Percentiles rank a stretch among this genome's conserved stretches.
These are phyloP conservation scores for Ceriops decandra DNA, from an alignment of 345 rosid species.

Conservation along the genomic window DNA sequence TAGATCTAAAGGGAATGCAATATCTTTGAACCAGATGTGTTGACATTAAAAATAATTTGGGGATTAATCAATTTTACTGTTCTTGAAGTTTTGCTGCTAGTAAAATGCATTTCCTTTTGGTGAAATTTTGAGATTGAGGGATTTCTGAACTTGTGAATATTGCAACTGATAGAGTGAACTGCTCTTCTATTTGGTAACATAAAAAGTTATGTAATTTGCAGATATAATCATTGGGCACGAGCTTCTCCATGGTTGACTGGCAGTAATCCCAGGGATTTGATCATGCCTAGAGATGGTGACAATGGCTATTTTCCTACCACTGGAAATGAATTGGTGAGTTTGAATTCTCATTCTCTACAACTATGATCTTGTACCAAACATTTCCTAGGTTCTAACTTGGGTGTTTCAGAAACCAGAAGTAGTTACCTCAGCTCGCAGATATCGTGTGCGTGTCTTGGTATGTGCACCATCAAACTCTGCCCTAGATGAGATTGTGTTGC, in stretches of 20 bases:
- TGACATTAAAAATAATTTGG: too few species aligned
- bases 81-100: not conserved
- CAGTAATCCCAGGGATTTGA: slow-evolving; percentile 75
- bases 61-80: not conserved
- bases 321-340: slow-evolving; percentile 84
- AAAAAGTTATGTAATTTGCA: slow-evolving; percentile 27
- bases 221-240: slow-evolving; percentile 64
- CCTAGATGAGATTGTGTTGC: slow-evolving; percentile 89
- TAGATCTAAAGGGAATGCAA: not conserved
- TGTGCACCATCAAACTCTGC: slow-evolving; percentile 99
- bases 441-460: slow-evolving; percentile 74
- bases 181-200: not conserved
- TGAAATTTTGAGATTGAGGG: not conserved
- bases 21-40: too few species aligned
- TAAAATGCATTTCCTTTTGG: not conserved
- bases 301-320: slow-evolving; percentile 85
- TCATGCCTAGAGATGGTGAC: slow-evolving; percentile 81
- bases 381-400: slow-evolving; percentile 16
- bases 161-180: too few species aligned
- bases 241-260: slow-evolving; percentile 90
- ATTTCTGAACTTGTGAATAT: not conserved
- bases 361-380: not conserved
- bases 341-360: not conserved
- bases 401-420: slow-evolving; percentile 79
- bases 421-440: slow-evolving; percentile 62